These are phyloP conservation scores for Yarrowia phangngaensis DNA, from an alignment of 805 yeast genomes.

Conservation along the genomic window DNA sequence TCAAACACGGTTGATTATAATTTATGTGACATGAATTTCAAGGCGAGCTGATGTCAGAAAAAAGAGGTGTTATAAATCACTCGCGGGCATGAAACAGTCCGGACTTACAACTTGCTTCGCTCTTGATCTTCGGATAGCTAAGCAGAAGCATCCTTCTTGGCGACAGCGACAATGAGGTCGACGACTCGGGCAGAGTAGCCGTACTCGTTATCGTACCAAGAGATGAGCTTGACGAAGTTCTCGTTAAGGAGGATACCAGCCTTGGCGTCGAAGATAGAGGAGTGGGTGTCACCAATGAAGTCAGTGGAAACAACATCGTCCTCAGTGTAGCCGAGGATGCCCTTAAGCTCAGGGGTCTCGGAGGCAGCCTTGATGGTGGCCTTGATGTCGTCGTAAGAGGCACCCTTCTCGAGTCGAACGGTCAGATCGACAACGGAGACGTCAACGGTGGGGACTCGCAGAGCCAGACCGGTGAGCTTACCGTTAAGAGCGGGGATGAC, in stretches of 20 bases:
- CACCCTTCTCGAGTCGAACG: conserved; percentile 68
- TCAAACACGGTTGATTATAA: conserved; percentile 20
- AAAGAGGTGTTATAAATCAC: conserved; percentile 23
- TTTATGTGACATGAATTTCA: conserved; percentile 27
- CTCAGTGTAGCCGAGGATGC: conserved; percentile 84
- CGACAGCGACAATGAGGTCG: conserved; percentile 79
- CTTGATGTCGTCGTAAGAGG: conserved; percentile 81
- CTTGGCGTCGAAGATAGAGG: conserved; percentile 85
- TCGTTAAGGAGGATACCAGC: conserved; percentile 88
- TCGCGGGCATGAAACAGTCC: conserved; percentile 27
- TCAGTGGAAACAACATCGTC: conserved; percentile 90
- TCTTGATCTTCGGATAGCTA: conserved; percentile 27
- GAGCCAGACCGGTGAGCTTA: conserved; percentile 88
- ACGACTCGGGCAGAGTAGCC: conserved; percentile 97
- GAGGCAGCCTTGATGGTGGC: conserved; percentile 71
- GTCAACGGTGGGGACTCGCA: conserved; percentile 91
- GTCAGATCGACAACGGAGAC: conserved; percentile 93
- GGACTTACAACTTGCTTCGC: conserved; percentile 27
- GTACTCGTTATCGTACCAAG: conserved; percentile 95
- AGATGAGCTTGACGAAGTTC: conserved; percentile 82
- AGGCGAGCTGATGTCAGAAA: conserved; percentile 27
- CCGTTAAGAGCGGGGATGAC: conserved; percentile 88
- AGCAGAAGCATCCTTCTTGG: conserved; percentile 42
- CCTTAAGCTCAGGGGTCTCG: conserved; percentile 66
- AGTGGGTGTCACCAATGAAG: conserved; percentile 77